Conservation (phyloP, 805 yeast genomes). For the Myxozyma nipponensis region DNA sequence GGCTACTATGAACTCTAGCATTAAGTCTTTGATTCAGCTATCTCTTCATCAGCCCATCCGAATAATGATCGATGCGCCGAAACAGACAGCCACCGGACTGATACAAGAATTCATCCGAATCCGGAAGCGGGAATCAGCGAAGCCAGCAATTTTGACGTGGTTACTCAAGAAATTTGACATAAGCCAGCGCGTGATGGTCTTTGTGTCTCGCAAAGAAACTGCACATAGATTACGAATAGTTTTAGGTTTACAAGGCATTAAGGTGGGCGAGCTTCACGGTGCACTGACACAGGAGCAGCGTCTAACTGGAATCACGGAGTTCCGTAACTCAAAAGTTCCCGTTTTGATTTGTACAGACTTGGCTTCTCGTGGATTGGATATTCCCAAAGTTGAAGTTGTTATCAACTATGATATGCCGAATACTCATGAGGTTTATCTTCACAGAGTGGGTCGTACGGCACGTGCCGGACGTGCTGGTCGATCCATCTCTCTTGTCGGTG, state of each 20-base stretch:
- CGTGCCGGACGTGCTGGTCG: constrained; percentile 98
- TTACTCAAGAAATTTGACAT: constrained; percentile 66
- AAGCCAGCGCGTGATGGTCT: constrained; percentile 76
- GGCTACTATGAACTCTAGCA: constrained; percentile 95
- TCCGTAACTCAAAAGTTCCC: constrained; percentile 79
- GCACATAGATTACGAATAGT: constrained; percentile 87
- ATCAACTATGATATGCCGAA: constrained; percentile 96
- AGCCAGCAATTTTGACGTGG: constrained; percentile 77
- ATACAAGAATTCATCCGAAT: constrained; percentile 93
- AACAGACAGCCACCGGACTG: constrained; percentile 85
- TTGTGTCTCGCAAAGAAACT: constrained; percentile 84
- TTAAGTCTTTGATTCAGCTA: constrained; percentile 80
- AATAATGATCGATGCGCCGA: constrained; percentile 95
- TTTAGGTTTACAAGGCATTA: constrained; percentile 75
- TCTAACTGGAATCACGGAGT: constrained; percentile 72
- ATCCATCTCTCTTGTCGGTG: constrained; percentile 92
- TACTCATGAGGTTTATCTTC: constrained; percentile 83
- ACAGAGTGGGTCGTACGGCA: constrained; percentile 98
- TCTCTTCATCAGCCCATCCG: constrained; percentile 88
- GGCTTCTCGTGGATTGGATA: constrained; percentile 99
- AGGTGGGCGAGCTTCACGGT: constrained; percentile 86
- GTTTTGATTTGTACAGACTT: constrained; percentile 92
- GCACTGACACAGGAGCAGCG: constrained; percentile 91
- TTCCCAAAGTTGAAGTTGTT: constrained; percentile 93
- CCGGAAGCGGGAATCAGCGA: constrained; percentile 71